Conservation (phyloP, 1,139 yeast species). For the Debaryomyces fabryi region DNA sequence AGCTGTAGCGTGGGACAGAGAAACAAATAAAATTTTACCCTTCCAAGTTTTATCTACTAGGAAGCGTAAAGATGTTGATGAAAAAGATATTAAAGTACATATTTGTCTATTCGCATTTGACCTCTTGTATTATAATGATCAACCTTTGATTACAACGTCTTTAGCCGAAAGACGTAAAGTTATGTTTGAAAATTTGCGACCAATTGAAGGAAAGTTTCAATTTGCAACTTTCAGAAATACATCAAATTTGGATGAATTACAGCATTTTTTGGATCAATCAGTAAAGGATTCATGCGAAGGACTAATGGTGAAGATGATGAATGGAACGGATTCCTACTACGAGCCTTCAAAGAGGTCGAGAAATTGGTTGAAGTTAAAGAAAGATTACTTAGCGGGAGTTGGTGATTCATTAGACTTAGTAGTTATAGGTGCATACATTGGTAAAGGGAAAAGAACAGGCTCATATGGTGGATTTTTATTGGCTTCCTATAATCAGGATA, state of each 20-base stretch:
- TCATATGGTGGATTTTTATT: conserved; percentile 91
- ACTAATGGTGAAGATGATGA: conserved; percentile 87
- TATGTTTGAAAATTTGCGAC: conserved; percentile 57
- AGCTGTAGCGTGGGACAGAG: conserved; percentile 98
- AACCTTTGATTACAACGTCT: conserved; percentile 67
- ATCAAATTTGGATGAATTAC: conserved; percentile 75
- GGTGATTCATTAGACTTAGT: conserved; percentile 95
- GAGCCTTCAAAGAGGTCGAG: conserved; percentile 95
- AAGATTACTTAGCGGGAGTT: conserved; percentile 90
- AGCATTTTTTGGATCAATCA: conserved; percentile 84
- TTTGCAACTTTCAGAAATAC: conserved; percentile 80
- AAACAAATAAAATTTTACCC: conserved; percentile 74
- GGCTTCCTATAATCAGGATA: conserved; percentile 86
- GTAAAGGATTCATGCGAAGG: conserved; percentile 95
- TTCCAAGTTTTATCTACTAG: conserved; percentile 92
- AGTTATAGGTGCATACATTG: conserved; percentile 92
- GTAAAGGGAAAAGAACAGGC: conserved; percentile 94
- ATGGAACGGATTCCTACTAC: conserved; percentile 78
- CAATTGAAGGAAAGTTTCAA: conserved; percentile 75
- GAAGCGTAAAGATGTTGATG: conserved; percentile 89
- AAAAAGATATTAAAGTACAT: conserved; percentile 82
- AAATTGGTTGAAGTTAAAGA: conserved; percentile 93
- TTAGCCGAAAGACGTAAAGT: conserved; percentile 69
- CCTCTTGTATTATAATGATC: conserved; percentile 70
- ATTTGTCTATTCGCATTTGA: conserved; percentile 95